Evolutionary conservation across 2,329 filamentous ascomycete genomes (phyloP).

Genomic region (Penicillium hesseltinei): DNA sequence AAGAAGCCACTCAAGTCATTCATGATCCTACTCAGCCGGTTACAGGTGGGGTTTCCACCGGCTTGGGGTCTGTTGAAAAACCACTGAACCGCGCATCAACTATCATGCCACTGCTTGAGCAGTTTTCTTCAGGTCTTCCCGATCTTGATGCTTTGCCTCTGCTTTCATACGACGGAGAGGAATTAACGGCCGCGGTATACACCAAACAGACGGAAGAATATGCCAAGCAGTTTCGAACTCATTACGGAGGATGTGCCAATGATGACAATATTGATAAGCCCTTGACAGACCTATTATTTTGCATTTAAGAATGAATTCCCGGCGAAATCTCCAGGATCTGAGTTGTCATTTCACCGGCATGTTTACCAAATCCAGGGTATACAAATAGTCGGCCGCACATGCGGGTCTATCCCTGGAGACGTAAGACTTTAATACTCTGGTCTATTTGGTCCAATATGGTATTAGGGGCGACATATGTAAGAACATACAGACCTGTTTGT

Average conservation of each 20-base stretch:
- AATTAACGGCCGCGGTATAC: conserved; percentile 34
- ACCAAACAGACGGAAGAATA: conserved; percentile 53
- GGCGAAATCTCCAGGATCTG: neutral
- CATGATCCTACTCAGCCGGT: conserved; percentile 20
- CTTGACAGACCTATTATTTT: conserved; percentile 70
- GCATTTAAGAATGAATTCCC: conserved; percentile 42
- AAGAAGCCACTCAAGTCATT: conserved; percentile 3
- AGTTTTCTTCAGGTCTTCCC: conserved; percentile 51
- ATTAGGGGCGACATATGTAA: neutral
- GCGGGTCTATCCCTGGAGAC: neutral
- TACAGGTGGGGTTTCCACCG: conserved; percentile 12
- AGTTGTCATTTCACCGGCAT: neutral
- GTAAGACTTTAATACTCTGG: neutral
- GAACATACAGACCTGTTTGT: neutral
- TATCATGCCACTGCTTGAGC: conserved; percentile 48
- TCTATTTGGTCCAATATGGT: neutral
- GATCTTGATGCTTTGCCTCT: conserved; percentile 55
- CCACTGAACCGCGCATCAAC: conserved; percentile 39
- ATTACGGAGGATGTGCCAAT: conserved; percentile 65
- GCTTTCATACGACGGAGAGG: conserved; percentile 63
- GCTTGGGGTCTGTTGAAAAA: conserved; percentile 23
- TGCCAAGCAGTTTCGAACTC: conserved; percentile 57
- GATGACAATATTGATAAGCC: conserved; percentile 33
- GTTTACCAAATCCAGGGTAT: neutral
- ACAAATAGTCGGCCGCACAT: neutral